Evolutionary conservation across 2,329 filamentous ascomycete genomes (phyloP).

Genomic region (Metarhizium sp.): DNA sequence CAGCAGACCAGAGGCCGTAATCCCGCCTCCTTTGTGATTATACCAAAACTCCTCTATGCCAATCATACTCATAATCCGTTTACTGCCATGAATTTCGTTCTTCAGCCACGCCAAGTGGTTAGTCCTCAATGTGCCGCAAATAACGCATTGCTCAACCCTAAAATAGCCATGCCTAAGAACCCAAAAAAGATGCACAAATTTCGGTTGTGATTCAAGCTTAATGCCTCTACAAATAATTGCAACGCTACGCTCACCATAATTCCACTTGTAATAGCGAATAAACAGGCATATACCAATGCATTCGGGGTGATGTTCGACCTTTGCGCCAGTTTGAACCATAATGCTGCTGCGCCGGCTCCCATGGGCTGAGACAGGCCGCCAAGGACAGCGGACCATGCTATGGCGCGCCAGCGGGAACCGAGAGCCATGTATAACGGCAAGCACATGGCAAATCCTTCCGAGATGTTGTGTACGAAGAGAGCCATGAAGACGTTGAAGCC

Average conservation of each 20-base stretch:
- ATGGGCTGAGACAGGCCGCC: constrained; percentile 83
- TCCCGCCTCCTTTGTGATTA: not conserved
- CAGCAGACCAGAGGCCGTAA: not conserved
- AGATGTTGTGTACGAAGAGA: constrained; percentile 96
- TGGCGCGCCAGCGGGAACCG: constrained; percentile 68
- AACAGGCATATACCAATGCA: constrained; percentile 59
- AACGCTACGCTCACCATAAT: constrained; percentile 94
- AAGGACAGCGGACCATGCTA: constrained; percentile 73
- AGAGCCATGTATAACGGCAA: constrained; percentile 88
- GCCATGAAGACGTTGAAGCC: constrained; percentile 92
- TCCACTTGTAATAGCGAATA: constrained; percentile 84
- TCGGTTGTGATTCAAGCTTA: constrained; percentile 72
- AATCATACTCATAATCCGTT: not conserved
- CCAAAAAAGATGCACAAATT: constrained; percentile 71
- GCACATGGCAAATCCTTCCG: constrained; percentile 91
- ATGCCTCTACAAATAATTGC: constrained; percentile 77
- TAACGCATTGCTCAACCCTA: constrained; percentile 78
- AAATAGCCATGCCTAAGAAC: constrained; percentile 76
- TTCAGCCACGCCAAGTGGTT: not conserved
- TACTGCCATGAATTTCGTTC: not conserved
- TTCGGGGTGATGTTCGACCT: constrained; percentile 39
- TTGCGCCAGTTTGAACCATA: constrained; percentile 72
- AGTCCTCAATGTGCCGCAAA: constrained; percentile 45
- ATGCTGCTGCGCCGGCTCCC: constrained; percentile 72
- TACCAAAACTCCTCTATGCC: not conserved